A percentile compares a stretch with the other conserved stretches of the same genome.
Conservation (phyloP, 768 basidiomycete species). For the Russula vinacea region DNA sequence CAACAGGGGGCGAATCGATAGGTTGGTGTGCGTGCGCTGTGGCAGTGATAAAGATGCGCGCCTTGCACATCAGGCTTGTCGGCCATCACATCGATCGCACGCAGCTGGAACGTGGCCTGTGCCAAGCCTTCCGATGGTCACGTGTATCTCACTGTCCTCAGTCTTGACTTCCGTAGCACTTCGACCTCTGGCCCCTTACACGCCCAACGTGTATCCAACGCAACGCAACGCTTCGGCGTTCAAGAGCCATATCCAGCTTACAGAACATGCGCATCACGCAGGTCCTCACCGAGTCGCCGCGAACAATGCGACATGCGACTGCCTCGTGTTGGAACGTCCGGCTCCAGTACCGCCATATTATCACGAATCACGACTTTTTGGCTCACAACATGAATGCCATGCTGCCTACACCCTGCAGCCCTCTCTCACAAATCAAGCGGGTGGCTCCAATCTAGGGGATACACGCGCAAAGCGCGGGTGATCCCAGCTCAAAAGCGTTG, state of each 20-base stretch:
- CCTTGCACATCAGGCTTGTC: constrained; percentile 6
- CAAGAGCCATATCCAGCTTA: constrained; percentile 4
- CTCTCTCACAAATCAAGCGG: constrained; percentile 21
- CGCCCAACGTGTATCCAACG: constrained; percentile 9
- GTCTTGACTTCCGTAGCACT: not conserved
- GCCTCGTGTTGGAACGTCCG: constrained; percentile 22
- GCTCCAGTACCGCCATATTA: constrained; percentile 10
- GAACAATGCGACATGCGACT: constrained; percentile 19
- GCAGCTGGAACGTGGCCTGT: not conserved
- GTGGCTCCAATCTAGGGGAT: constrained; percentile 14
- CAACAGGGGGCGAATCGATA: not conserved
- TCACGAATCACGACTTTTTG: constrained; percentile 23
- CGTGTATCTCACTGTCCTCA: not conserved
- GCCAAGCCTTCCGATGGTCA: not conserved
- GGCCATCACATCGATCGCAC: not conserved
- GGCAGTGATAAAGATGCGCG: too few relatives aligned
- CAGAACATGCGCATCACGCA: constrained; percentile 21
- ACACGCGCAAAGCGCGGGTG: constrained; percentile 19
- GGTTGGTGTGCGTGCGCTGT: not conserved
- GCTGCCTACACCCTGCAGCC: constrained; percentile 26
- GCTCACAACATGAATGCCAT: constrained; percentile 20
- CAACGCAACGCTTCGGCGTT: constrained; percentile 3
- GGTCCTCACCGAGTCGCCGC: constrained; percentile 12
- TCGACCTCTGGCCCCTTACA: not conserved
- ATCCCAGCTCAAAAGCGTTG: constrained; percentile 21